Base-by-base conservation (phyloP, 139 green algal genomes). In the Raphidocelis subcapitata region DNA sequence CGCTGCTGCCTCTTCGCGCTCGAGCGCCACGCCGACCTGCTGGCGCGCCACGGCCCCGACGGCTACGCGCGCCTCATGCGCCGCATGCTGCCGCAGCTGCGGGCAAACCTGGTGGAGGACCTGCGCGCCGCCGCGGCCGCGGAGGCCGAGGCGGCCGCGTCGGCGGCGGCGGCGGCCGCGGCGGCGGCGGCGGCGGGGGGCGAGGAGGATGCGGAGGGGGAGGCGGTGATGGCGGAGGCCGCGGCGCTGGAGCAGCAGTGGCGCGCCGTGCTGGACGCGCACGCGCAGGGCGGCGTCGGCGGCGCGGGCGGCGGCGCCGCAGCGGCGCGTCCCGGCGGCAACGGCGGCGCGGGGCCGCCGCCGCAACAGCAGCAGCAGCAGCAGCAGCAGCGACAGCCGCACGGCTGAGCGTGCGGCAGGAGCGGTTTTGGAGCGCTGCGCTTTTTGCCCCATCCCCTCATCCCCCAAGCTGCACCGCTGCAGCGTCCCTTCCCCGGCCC, bases 1-100 rank as follows among this genome's bases (percentile, higher is more conserved):
- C 80, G 67, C 47, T 98, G 94, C 74, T 85, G 91, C n/a, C 75
- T 98, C 29, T 98, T 92, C 82, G 86, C 85, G 28, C 83, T 98
- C 68, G 85, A 97, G 72, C 82, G 93, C 75, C 89, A 93, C 76
- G 72, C 83, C 62, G 88, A 89, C 16, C 72, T 95, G 59, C 59
- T 83, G 37, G 66, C 62, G 3, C 15, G 47, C 36, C 51, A 63
- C 5, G 31, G 46, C 47, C n/a, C 44, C 8, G 67, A 51, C 26
- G 66, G 69, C 60, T 87, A 77, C 64, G 69, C 77, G 0, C 62
- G 64, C 44, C 49, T 86, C 12, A 84, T 90, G 79, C 24, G 32
- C 14, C 82, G 77, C 28, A 93, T 90, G 84, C 74, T 88, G 62
- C 81, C 84, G 18, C 65, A 77, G 33, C 67, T 93, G 65, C 49